Base-by-base conservation (phyloP, 1,284 basidiomycete genomes). In the Stereum hirsutum region DNA sequence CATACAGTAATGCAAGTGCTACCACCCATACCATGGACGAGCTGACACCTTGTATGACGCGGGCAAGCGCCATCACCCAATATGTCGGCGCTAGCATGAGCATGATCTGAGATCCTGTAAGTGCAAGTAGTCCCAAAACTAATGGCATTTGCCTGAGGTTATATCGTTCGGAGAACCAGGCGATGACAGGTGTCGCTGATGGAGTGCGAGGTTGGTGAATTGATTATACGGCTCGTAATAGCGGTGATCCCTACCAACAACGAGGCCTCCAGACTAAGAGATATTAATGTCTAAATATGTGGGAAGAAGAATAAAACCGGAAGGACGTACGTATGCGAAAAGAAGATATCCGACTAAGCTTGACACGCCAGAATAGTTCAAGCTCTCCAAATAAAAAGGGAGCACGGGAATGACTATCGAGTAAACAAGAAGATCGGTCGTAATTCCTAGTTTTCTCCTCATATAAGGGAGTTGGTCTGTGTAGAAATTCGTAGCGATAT, bases 21-120 rank as follows among this genome's bases (percentile, higher is more conserved):
- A 85, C 75, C 0, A 82, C 74, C 86, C 86, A 89, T 6, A 90
- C 72, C 51, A 87, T 72, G 1, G 82, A 78, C 2, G 80, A 83
- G 27, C 78, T 78, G 14, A 83, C 62, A 1, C 88, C 87, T 60
- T 89, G 87, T 6, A 87, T 45, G 14, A 81, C 61, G 17, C 88
- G 75, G 14, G 84, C 80, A 24, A 89, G 32, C 11, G 74, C 75
- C 83, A 90, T 87, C 11, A 83, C 62, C 61, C 76, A 67, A 54
- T 78, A 90, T 17, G 66, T 71, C 2, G 74, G 76, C 0, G 83
- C 81, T 47, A 86, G 75, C 85, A 89, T 89, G 39, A 90, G 71
- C 64, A 89, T 67, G 19, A 89, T 61, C 55, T 79, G 74, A 14
- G 78, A 72, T 3, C 68, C 76, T 7, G 78, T 62, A 11, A 86